Evolutionary conservation across 257 asterid genomes (phyloP).

Genomic region (Jacaranda copaia): DNA sequence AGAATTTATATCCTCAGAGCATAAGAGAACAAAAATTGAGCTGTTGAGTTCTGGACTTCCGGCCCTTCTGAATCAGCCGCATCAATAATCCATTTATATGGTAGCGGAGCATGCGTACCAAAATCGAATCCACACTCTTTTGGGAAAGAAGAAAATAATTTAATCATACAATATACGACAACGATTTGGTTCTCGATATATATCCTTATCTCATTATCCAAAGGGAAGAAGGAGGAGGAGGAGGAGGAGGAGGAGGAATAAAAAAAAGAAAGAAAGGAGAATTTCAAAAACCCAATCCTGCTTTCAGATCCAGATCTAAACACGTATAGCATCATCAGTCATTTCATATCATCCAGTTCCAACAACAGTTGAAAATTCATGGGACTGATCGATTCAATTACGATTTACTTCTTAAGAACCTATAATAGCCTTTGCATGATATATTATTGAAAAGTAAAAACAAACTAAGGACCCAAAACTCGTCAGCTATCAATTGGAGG

Average conservation of each 20-base stretch:
- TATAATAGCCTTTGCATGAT: too few species aligned
- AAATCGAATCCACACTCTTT: neutral
- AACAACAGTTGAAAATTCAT: neutral
- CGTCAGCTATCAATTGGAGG: neutral
- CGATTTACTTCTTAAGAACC: too few species aligned
- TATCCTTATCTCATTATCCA: neutral
- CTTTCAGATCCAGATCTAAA: too few species aligned
- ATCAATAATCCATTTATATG: neutral
- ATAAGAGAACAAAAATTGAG: constrained; percentile 16
- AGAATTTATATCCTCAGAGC: neutral
- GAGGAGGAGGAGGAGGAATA: too few species aligned
- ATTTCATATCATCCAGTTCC: neutral
- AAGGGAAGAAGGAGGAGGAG: neutral
- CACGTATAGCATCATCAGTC: neutral
- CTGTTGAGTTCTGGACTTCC: neutral
- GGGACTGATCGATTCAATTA: too few species aligned
- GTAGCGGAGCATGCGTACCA: neutral
- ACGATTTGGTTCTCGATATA: neutral
- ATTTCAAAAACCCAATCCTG: too few species aligned
- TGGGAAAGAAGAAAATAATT: too few species aligned
- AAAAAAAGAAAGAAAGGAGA: too few species aligned
- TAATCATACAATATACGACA: neutral
- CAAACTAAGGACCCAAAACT: too few species aligned
- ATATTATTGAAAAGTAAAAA: too few species aligned
- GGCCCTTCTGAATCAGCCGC: neutral